These are phyloP conservation scores for Trichoderma endophyticum DNA, from an alignment of 2,329 filamentous ascomycete genomes.

Conservation along the genomic window DNA sequence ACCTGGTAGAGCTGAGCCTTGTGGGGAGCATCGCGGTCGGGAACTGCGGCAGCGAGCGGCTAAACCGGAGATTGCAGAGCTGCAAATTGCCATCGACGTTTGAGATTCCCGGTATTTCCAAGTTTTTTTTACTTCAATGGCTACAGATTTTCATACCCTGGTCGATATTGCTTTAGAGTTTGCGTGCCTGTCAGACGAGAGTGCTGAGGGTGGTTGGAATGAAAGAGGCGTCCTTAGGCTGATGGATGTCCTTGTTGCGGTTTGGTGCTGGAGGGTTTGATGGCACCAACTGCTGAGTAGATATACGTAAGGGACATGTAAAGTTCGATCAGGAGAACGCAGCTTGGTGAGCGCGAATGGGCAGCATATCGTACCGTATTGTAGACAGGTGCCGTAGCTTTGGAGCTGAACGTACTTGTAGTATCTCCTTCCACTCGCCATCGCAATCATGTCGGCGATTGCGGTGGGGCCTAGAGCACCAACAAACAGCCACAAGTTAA, in stretches of 20 bases:
- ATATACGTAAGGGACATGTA: neutral
- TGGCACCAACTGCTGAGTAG: neutral
- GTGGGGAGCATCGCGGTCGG: neutral
- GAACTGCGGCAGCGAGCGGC: slow-evolving; percentile 6
- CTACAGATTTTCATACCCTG: neutral
- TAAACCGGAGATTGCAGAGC: neutral
- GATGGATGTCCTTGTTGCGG: neutral
- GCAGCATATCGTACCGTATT: neutral
- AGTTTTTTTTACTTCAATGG: neutral
- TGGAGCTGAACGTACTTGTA: neutral
- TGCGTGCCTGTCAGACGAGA: slow-evolving; percentile 7
- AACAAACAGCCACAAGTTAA: neutral
- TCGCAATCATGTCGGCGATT: neutral
- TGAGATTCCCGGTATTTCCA: neutral
- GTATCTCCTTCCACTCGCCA: neutral
- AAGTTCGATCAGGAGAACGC: neutral
- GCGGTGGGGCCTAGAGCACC: neutral
- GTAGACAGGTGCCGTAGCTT: neutral
- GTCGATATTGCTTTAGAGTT: neutral
- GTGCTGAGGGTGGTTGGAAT: neutral
- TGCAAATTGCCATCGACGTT: neutral
- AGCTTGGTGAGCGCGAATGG: neutral
- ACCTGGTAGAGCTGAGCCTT: neutral
- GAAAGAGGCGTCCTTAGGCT: neutral
- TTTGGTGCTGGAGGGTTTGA: neutral